Evolutionary conservation across 2,329 filamentous ascomycete species (phyloP).

Genomic region (Falciphora oryzae): DNA sequence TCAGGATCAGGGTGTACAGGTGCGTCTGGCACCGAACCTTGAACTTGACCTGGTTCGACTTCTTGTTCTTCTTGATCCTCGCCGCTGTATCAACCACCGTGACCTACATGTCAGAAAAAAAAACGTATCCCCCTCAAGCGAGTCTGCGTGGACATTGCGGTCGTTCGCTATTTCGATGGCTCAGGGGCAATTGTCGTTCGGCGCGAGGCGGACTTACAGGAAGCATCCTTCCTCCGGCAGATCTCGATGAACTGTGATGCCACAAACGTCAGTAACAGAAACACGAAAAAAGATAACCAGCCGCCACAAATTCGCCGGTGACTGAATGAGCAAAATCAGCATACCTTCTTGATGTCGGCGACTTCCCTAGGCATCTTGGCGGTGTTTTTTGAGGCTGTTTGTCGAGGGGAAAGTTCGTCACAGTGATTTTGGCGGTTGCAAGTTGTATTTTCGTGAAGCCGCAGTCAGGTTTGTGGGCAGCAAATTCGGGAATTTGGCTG

Average conservation of each 20-base stretch:
- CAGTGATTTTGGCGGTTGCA: not conserved
- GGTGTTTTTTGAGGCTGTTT: slow-evolving; percentile 32
- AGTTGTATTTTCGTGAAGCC: slow-evolving; percentile 8
- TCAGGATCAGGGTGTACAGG: slow-evolving; percentile 97
- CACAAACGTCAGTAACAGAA: not conserved
- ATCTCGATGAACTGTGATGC: slow-evolving; percentile 93
- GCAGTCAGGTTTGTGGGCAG: slow-evolving; percentile 8
- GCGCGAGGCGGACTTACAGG: slow-evolving; percentile 63
- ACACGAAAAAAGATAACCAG: not conserved
- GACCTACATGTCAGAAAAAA: slow-evolving; percentile 14
- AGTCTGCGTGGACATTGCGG: not conserved
- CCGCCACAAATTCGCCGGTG: not conserved
- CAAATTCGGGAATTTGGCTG: slow-evolving; percentile 6
- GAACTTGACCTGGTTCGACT: slow-evolving; percentile 95
- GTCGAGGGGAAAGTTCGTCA: slow-evolving; percentile 16
- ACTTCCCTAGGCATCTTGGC: slow-evolving; percentile 97
- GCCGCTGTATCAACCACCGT: slow-evolving; percentile 51
- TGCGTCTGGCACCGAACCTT: slow-evolving; percentile 98
- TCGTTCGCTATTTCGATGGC: not conserved
- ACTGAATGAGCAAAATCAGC: slow-evolving; percentile 15
- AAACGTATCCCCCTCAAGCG: slow-evolving; percentile 11
- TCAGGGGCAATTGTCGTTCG: not conserved
- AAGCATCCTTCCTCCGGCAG: slow-evolving; percentile 98
- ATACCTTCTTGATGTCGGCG: slow-evolving; percentile 88
- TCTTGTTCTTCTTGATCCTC: slow-evolving; percentile 94